Evolutionary conservation across 257 asterid species (phyloP).

Genomic region (Solanum piurae): DNA sequence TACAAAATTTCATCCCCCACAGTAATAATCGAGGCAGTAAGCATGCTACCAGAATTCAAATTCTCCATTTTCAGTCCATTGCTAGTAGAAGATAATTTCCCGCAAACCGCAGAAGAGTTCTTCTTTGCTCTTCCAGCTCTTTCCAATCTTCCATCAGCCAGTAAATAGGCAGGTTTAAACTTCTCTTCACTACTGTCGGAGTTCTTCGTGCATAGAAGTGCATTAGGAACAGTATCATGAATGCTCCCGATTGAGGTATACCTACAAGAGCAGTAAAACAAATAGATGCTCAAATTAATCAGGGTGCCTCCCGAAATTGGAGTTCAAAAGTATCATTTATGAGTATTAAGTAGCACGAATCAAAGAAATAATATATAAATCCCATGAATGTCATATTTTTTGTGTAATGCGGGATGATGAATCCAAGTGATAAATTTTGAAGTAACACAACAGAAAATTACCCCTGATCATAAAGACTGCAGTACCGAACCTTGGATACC

Average conservation of each 20-base stretch:
- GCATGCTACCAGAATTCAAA: constrained; percentile 23
- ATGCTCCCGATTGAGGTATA: constrained; percentile 96
- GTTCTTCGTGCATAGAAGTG: constrained; percentile 35
- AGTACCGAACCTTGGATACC: constrained; percentile 80
- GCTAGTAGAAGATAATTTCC: constrained; percentile 26
- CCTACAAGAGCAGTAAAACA: constrained; percentile 29
- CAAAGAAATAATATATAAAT: not conserved
- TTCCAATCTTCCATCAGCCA: constrained; percentile 86
- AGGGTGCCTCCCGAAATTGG: not conserved
- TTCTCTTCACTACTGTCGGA: constrained; percentile 33
- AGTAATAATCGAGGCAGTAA: constrained; percentile 60
- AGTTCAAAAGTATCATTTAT: not conserved
- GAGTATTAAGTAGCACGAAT: not conserved
- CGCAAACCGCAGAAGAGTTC: constrained; percentile 18
- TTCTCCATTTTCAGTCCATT: constrained; percentile 47
- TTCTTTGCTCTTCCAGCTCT: constrained; percentile 87
- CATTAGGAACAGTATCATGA: constrained; percentile 88
- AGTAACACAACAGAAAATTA: constrained; percentile 17
- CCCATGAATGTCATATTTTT: not conserved
- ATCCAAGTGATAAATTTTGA: not conserved
- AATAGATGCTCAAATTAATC: not conserved
- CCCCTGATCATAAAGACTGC: constrained; percentile 97
- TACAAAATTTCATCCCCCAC: constrained; percentile 96
- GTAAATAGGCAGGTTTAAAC: constrained; percentile 78
- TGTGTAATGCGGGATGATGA: not conserved